Evolutionary conservation across 805 yeast genomes (phyloP).

Genomic region (Candida cerambycidarum): DNA sequence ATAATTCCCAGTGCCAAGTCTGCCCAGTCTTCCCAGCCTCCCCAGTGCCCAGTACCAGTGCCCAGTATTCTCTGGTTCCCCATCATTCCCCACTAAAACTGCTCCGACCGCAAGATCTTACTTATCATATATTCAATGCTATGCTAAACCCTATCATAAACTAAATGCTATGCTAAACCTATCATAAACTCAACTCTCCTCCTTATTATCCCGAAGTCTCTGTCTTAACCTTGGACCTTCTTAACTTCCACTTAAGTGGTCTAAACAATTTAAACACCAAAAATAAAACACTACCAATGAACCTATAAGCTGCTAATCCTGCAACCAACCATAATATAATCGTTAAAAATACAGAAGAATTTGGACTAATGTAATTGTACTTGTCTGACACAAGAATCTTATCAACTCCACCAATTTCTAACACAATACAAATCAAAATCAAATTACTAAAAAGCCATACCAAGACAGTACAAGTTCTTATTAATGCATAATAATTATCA

Average conservation of each 20-base stretch:
- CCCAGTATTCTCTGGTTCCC: too few species aligned
- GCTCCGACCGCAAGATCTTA: too few species aligned
- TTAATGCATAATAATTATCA: conserved; percentile 83
- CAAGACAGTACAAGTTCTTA: conserved; percentile 85
- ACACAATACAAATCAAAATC: conserved; percentile 75
- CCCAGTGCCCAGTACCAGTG: too few species aligned
- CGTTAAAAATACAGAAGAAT: conserved; percentile 69
- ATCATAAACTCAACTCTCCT: too few species aligned
- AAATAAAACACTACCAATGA: conserved; percentile 70
- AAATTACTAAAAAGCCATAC: conserved; percentile 88
- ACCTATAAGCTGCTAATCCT: conserved; percentile 79
- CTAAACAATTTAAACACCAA: conserved; percentile 40
- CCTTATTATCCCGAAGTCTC: too few species aligned
- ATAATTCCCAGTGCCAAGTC: too few species aligned
- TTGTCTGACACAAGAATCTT: conserved; percentile 31
- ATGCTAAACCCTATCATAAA: too few species aligned
- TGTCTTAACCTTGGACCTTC: conserved; percentile 11
- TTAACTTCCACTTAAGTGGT: conserved; percentile 41
- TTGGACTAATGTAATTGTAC: conserved; percentile 32
- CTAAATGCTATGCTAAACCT: too few species aligned
- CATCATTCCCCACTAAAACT: too few species aligned
- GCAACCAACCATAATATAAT: conserved; percentile 94
- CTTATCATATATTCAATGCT: too few species aligned
- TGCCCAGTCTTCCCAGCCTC: too few species aligned
- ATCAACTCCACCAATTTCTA: conserved; percentile 78